Evolutionary conservation across 2,329 filamentous ascomycete species (phyloP).

Genomic region (Ceratocystis diversiconidia): DNA sequence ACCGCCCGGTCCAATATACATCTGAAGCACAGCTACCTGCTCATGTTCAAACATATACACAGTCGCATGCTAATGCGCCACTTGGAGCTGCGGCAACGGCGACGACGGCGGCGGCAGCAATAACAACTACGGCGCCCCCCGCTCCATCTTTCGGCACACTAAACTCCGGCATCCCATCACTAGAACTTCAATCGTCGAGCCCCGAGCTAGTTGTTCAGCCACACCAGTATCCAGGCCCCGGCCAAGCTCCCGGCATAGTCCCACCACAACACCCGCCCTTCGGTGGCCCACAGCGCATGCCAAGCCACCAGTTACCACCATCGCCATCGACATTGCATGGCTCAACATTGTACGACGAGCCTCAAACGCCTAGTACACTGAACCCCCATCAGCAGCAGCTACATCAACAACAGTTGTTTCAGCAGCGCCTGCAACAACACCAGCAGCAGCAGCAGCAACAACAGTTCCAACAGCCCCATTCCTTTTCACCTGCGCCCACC

Average conservation of each 20-base stretch:
- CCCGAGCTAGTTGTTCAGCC: neutral
- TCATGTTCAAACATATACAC: too few relatives aligned
- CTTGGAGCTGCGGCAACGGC: too few relatives aligned
- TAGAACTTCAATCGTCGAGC: neutral
- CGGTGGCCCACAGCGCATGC: neutral
- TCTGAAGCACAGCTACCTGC: neutral
- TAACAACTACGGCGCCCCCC: neutral
- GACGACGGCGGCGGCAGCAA: neutral
- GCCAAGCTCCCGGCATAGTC: neutral
- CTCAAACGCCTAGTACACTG: neutral
- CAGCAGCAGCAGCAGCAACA: neutral
- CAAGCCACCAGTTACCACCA: neutral
- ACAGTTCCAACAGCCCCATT: slow-evolving; percentile 1
- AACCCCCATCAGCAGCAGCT: neutral
- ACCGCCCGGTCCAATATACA: neutral
- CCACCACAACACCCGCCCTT: neutral
- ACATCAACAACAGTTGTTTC: neutral
- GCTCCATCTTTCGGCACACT: neutral
- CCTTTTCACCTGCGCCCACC: neutral
- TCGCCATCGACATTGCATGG: slow-evolving; percentile 2
- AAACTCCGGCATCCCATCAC: neutral
- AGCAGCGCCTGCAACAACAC: neutral
- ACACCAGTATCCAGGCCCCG: neutral
- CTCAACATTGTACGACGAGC: slow-evolving; percentile 1
- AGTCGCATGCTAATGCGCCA: too few relatives aligned